These are phyloP conservation scores for Neofusicoccum umdonicola DNA, from an alignment of 2,329 filamentous ascomycete species.

Conservation along the genomic window DNA sequence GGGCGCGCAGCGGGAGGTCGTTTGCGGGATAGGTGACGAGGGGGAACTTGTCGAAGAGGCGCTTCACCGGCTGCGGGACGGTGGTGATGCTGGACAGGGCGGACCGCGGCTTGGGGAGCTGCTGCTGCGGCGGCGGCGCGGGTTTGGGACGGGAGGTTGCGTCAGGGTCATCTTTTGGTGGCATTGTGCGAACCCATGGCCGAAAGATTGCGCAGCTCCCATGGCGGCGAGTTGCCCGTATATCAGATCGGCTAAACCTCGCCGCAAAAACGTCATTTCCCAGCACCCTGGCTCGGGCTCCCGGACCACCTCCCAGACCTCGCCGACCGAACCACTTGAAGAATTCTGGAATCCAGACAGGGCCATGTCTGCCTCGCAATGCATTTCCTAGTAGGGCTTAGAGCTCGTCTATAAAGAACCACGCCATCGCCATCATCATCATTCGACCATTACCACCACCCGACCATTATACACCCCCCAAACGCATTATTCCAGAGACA, in stretches of 20 bases:
- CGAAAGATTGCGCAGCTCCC: background rate
- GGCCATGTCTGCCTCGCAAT: no score
- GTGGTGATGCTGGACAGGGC: conserved; percentile 37
- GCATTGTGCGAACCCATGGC: conserved; percentile 5
- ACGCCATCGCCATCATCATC: no score
- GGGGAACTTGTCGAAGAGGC: conserved; percentile 81
- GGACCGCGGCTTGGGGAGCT: background rate
- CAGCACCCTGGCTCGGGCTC: no score
- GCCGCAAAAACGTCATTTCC: background rate
- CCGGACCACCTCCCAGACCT: background rate
- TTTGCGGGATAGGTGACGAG: conserved; percentile 73
- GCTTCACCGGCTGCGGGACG: conserved; percentile 73
- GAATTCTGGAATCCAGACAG: no score
- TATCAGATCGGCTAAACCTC: background rate
- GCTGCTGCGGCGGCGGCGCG: background rate
- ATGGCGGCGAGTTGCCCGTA: background rate
- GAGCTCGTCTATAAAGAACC: no score
- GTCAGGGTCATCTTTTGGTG: conserved; percentile 9
- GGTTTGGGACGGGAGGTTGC: background rate
- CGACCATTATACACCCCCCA: no score
- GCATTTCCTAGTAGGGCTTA: background rate
- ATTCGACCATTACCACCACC: no score
- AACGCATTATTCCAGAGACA: no score
- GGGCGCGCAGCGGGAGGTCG: conserved; percentile 65
- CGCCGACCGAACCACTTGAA: background rate